Evolutionary conservation across 805 yeast genomes (phyloP), one percentile per base, ranked within the genome.

Genomic region (Tetrapisispora namnaoensis): DNA sequence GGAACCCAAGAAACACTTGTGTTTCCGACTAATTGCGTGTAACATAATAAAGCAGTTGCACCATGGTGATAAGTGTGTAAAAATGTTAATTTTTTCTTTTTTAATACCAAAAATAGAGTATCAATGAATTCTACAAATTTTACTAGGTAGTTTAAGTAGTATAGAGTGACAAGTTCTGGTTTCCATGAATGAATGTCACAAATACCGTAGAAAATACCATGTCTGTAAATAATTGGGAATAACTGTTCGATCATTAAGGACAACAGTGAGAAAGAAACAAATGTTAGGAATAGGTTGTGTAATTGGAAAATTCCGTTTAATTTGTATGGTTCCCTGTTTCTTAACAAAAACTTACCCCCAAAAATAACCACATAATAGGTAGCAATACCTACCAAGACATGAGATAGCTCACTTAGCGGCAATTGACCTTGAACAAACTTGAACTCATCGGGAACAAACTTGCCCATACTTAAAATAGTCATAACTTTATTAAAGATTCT

Each of bases 51-150:
- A 11, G 97, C 98, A 45, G 99, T 91, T 52, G 98, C 97, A 55
- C 99, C 99, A 64, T 91, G 98, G 70, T 91, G 99, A 71, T 89
- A 91, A 48, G 95, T 88, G 70, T 91, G 99, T 66, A 91, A 75
- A 65, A 91, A 93, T 53, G 93, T 83, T 69, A 91, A 74, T 62
- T 87, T 89, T 72, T 93, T 93, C 75, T 86, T 83, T 71, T 88
- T 87, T 65, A 91, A 75, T 43, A 93, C 97, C 62, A 93, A 74
- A 73, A 91, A 89, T 17, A 89, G 78, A 27, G 99, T 91, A 66
- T 91, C 99, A 53, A 89, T 68, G 58, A 93, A 82, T 74, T 91
- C 98, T 59, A 84, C 65, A 70, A 76, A 91, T 70, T 91, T 91
- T 65, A 93, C 83, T 69, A 91, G 73, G 71, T 90, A 91, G 73